Conservation (phyloP, 164 flowering plant genomes). For the Akebia trifoliata region DNA sequence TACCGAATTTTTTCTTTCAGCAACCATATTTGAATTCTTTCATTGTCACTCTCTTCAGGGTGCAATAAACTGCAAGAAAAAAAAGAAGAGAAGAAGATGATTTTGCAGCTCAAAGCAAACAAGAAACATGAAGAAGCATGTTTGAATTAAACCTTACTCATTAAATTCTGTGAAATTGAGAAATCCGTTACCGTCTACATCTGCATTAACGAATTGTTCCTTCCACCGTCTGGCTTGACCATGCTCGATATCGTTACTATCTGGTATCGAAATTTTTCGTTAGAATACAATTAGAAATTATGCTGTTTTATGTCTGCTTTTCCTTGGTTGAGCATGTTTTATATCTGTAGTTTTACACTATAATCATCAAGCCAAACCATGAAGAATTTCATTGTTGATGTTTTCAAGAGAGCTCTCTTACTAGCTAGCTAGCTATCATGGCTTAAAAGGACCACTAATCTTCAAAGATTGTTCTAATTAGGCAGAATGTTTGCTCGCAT, state of each 20-base stretch:
- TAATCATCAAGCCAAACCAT: too few relatives aligned
- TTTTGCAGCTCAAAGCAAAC: background rate
- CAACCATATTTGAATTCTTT: conserved; percentile 42
- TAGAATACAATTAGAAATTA: too few relatives aligned
- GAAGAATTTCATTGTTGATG: too few relatives aligned
- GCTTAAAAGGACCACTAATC: too few relatives aligned
- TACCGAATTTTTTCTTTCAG: conserved; percentile 43
- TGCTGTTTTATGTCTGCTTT: too few relatives aligned
- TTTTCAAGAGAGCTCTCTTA: too few relatives aligned
- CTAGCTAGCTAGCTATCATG: too few relatives aligned
- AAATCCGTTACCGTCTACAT: conserved; percentile 35
- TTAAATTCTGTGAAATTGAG: conserved; percentile 47
- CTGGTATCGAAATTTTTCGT: conserved; percentile 19
- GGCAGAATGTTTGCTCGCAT: too few relatives aligned
- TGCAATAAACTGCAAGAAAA: conserved; percentile 46
- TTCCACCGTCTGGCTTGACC: conserved; percentile 67
- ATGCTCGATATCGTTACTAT: conserved; percentile 30
- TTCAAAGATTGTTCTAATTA: too few relatives aligned
- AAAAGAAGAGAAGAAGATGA: background rate
- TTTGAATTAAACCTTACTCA: conserved; percentile 29
- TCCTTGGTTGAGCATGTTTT: too few relatives aligned
- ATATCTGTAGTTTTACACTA: too few relatives aligned
- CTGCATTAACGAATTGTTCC: conserved; percentile 52
- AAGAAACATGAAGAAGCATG: background rate
- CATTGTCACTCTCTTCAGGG: conserved; percentile 59